Percentiles rank a stretch among this genome's conserved stretches.
Evolutionary conservation across 441 rosid species (phyloP).

Genomic region (Metrosideros polymorpha): DNA sequence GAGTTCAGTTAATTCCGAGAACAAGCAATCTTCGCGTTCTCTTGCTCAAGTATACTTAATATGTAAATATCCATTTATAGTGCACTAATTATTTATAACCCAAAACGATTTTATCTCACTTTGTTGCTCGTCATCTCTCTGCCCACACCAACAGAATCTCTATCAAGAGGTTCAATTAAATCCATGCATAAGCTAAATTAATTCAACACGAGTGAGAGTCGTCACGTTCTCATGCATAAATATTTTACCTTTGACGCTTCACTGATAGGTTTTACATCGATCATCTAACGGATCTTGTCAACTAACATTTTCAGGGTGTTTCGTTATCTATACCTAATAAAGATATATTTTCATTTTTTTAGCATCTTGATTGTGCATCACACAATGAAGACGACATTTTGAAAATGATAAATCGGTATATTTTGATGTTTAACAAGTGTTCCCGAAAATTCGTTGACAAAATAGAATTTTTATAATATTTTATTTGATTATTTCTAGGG

Average conservation of each 20-base stretch:
- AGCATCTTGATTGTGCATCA: too few relatives aligned
- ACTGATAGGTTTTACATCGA: background rate
- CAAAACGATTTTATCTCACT: too few relatives aligned
- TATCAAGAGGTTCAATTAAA: background rate
- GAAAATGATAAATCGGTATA: background rate
- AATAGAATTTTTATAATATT: background rate
- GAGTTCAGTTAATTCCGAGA: background rate
- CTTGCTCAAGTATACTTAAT: background rate
- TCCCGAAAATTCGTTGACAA: background rate
- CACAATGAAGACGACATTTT: background rate
- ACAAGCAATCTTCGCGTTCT: background rate
- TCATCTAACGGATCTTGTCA: background rate
- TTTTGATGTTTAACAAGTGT: background rate
- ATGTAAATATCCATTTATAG: background rate
- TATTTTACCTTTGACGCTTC: background rate
- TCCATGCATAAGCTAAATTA: conserved; percentile 19
- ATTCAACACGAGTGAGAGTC: fast-evolving
- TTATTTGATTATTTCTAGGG: background rate
- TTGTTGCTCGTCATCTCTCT: background rate
- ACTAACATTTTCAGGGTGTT: too few relatives aligned
- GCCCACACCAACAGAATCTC: background rate
- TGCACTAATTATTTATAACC: background rate
- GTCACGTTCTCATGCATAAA: fast-evolving
- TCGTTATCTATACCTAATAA: too few relatives aligned
- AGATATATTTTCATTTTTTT: too few relatives aligned